Base-by-base conservation (phyloP, 371 early-diverging fungal genomes). In the Mortierella sp. region DNA sequence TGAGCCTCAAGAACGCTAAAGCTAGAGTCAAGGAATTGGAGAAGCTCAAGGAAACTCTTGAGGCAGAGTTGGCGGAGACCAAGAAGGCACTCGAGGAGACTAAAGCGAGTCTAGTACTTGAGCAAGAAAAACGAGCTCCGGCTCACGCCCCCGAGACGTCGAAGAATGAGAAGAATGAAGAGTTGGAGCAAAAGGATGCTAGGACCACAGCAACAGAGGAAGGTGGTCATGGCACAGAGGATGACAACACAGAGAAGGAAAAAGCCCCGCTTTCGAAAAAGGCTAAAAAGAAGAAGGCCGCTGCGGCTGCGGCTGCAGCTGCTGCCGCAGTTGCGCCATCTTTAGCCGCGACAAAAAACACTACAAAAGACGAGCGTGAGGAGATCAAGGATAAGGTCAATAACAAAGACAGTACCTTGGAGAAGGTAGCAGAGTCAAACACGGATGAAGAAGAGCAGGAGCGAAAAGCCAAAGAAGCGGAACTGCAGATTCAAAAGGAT, bases 231-330 rank as follows among this genome's bases (percentile, higher is more conserved):
- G 58, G 3, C 19, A 41, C 54, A 15, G 66, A 72, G 2, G 72
- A 52, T 26, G 58, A 61, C 0, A 43, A 23, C 1, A 6, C 49
- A 6, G 67, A 62, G 39, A 61, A 65, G 23, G 53, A 58, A 9
- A 63, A 62, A 32, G 56, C 50, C 17, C 66, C 72, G 4, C 57
- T 65, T 6, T 73, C 75, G 2, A 73, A 73, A 56, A 73, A 73
- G 31, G 59, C 61, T 6, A 57, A 39, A 42, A 73, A 67, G 46
- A 67, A 60, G 44, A 64, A 72, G 42, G 70, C 68, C 2, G 69
- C 69, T 1, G 69, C 61, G 0, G 71, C 59, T 2, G 71, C 64
- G 0, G 64, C 71, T 0, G 70, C 64, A 1, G 70, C 54, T 4
- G 63, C 27, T 0, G 55, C 67, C 1, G 67, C 62, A 21, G 64